A percentile compares a stretch with the other conserved stretches of the same genome.
Conservation (phyloP, 176 grass and related monocot genomes). For the Tuctoria greenei region DNA sequence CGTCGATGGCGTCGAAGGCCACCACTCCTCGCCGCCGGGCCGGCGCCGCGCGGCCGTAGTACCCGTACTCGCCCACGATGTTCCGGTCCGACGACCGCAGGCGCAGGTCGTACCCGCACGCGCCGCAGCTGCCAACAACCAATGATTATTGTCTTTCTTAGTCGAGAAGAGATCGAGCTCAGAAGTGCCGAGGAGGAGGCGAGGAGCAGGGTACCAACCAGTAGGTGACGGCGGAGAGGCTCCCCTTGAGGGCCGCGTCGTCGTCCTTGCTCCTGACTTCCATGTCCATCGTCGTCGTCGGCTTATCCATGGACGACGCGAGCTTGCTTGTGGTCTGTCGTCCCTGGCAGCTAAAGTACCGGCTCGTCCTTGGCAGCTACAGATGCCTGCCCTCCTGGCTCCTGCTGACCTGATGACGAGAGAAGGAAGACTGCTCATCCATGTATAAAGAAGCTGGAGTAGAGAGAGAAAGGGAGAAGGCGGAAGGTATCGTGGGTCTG, state of each 20-base stretch:
- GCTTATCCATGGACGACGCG: neutral
- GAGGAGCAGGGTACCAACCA: neutral
- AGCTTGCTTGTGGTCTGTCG: neutral
- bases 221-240: conserved; percentile 47
- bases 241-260: neutral
- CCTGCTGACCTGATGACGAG: neutral
- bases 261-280: neutral
- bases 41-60: neutral
- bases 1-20: conserved; percentile 54
- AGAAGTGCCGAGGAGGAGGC: neutral
- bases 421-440: neutral
- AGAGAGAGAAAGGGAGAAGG: neutral
- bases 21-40: conserved; percentile 36
- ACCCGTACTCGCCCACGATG: conserved; percentile 40
- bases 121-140: conserved; percentile 42
- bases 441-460: neutral
- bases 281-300: neutral
- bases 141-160: neutral
- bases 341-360: too few species aligned
- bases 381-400: too few species aligned
- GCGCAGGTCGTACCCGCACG: conserved; percentile 52
- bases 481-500: conserved; percentile 1
- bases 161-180: neutral
- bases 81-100: conserved; percentile 52
- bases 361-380: too few species aligned